Conservation (phyloP, 2,329 filamentous ascomycete species). For the Xylaria sp. region DNA sequence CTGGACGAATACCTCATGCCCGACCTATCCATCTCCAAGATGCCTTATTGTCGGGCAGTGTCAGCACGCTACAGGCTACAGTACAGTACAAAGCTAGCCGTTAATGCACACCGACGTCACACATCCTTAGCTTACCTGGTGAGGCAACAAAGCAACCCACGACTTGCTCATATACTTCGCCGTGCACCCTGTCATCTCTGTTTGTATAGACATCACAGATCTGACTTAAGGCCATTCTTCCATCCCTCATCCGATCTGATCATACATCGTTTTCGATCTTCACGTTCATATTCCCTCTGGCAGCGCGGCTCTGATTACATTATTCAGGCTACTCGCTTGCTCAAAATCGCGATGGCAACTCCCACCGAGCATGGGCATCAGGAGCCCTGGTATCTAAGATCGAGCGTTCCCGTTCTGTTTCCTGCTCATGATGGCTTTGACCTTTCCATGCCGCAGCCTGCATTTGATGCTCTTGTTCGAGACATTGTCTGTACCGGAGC, state of each 20-base stretch:
- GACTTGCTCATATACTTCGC: neutral
- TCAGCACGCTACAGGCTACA: too few species aligned
- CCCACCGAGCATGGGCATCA: slow-evolving; percentile 15
- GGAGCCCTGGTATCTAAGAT: slow-evolving; percentile 37
- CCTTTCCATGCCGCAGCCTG: slow-evolving; percentile 26
- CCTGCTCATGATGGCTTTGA: slow-evolving; percentile 31
- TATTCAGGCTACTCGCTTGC: neutral
- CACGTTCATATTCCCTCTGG: neutral
- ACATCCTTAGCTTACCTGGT: neutral
- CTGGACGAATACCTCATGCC: neutral
- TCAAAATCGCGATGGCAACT: slow-evolving; percentile 17
- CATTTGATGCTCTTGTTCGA: slow-evolving; percentile 27
- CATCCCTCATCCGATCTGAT: neutral
- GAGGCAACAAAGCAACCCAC: neutral
- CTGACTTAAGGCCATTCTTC: neutral
- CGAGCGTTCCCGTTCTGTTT: slow-evolving; percentile 27
- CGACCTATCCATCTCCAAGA: neutral
- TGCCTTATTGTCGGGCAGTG: neutral
- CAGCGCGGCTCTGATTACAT: neutral
- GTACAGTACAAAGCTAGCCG: too few species aligned
- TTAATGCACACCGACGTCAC: too few species aligned
- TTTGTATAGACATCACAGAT: neutral
- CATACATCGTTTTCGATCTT: neutral
- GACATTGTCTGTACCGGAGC: slow-evolving; percentile 13
- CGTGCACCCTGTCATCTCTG: neutral